Percentiles rank a stretch among this genome's conserved stretches.
Evolutionary conservation across 768 basidiomycete species (phyloP).

Genomic region (Baorangia bicolor): DNA sequence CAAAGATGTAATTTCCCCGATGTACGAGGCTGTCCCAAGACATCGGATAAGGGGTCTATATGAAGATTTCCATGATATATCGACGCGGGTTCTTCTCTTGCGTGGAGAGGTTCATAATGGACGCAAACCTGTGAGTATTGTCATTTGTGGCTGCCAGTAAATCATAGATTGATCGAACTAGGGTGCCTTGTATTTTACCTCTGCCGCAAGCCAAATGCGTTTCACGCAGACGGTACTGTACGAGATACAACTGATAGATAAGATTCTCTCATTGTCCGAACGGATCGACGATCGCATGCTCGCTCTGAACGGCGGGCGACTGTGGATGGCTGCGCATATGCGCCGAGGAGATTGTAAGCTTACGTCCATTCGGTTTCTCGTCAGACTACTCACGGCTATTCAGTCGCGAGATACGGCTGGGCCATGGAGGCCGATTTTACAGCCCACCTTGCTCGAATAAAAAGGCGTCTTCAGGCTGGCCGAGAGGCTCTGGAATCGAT

Average conservation of each 20-base stretch:
- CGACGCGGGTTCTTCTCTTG: conserved; percentile 38
- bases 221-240: conserved; percentile 35
- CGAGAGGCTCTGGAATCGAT: conserved; percentile 18
- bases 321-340: conserved; percentile 48
- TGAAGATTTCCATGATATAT: conserved; percentile 38
- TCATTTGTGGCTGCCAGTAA: background rate
- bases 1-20: conserved; percentile 39
- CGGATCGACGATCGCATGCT: conserved; percentile 34
- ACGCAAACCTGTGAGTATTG: conserved; percentile 38
- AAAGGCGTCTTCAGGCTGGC: conserved; percentile 21
- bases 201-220: conserved; percentile 23
- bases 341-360: conserved; percentile 44
- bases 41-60: conserved; percentile 36
- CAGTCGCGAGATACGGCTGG: conserved; percentile 34
- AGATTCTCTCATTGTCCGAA: conserved; percentile 30
- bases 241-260: conserved; percentile 25
- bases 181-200: conserved; percentile 37
- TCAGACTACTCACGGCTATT: background rate
- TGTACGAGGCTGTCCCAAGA: conserved; percentile 34
- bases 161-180: conserved; percentile 7
- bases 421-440: conserved; percentile 32
- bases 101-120: conserved; percentile 38
- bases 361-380: background rate
- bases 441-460: conserved; percentile 36
- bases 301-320: conserved; percentile 27